Conservation (phyloP, 2,329 filamentous ascomycete genomes). For the Claviceps fusiformis region DNA sequence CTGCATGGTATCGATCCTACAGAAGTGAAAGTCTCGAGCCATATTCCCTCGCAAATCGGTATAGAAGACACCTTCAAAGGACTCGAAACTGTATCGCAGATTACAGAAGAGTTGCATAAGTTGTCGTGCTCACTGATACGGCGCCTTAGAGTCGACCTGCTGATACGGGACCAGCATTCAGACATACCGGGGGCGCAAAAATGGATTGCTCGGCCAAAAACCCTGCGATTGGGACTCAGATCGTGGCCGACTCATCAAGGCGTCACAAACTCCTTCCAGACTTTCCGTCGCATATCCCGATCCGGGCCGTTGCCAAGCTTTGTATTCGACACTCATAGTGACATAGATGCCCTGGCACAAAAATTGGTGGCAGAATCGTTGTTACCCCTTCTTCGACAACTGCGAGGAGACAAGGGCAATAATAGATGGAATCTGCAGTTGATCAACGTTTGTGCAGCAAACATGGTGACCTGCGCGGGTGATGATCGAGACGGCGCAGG, state of each 20-base stretch:
- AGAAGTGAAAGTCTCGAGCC: constrained; percentile 57
- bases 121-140: constrained; percentile 58
- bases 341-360: constrained; percentile 47
- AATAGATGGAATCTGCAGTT: constrained; percentile 67
- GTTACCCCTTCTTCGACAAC: constrained; percentile 57
- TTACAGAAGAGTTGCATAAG: constrained; percentile 53
- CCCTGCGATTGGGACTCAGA: constrained; percentile 67
- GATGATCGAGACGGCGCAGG: constrained; percentile 42
- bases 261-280: constrained; percentile 33
- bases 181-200: constrained; percentile 19
- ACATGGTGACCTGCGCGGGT: constrained; percentile 53
- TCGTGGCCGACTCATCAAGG: constrained; percentile 29
- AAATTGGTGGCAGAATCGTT: constrained; percentile 56
- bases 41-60: constrained; percentile 75
- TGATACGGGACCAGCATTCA: constrained; percentile 32
- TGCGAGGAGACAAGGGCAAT: constrained; percentile 52
- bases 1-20: constrained; percentile 68
- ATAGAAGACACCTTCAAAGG: constrained; percentile 85
- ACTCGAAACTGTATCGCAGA: constrained; percentile 48
- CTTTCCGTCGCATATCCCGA: constrained; percentile 58
- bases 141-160: constrained; percentile 66
- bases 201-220: constrained; percentile 75
- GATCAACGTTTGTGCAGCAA: constrained; percentile 76
- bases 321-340: constrained; percentile 50
- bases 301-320: constrained; percentile 63